Percentiles rank a stretch among this genome's conserved stretches.
Evolutionary conservation across 2,329 filamentous ascomycete species (phyloP).

Genomic region (Thelonectria olida): DNA sequence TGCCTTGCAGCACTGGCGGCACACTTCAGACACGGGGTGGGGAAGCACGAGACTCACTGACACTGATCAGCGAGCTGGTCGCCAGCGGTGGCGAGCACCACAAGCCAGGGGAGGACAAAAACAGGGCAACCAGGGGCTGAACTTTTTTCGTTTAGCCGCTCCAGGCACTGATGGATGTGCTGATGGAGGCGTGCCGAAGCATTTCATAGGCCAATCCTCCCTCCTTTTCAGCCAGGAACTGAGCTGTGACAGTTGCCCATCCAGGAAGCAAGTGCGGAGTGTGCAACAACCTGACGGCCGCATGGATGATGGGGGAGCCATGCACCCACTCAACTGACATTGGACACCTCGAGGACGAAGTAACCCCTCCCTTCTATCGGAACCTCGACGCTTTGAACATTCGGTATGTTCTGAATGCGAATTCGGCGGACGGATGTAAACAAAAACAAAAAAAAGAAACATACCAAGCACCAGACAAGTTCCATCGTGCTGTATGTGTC

Average conservation of each 20-base stretch:
- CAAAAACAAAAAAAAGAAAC: background rate
- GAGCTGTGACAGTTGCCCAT: constrained; percentile 24
- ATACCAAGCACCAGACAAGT: background rate
- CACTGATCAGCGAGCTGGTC: background rate
- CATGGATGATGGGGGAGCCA: constrained; percentile 1
- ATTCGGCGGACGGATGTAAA: background rate
- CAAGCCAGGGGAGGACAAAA: no score
- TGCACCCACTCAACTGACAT: constrained; percentile 19
- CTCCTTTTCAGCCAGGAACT: constrained; percentile 26
- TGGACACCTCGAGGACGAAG: background rate
- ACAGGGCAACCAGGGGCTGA: background rate
- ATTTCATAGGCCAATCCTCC: constrained; percentile 32
- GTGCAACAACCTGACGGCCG: background rate
- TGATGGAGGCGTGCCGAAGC: constrained; percentile 23
- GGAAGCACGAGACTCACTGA: background rate
- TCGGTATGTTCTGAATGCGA: background rate
- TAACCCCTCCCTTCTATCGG: background rate
- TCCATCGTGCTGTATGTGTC: constrained; percentile 2
- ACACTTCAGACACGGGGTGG: constrained; percentile 5
- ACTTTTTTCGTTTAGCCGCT: constrained; percentile 5
- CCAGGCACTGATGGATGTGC: constrained; percentile 22
- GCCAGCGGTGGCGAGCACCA: background rate
- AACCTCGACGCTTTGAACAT: background rate
- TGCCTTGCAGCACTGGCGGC: constrained; percentile 15
- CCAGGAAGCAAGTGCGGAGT: background rate